Evolutionary conservation across 441 rosid species (phyloP), one percentile per base, ranked within the genome.

Genomic region (Arabidopsis hybrid): DNA sequence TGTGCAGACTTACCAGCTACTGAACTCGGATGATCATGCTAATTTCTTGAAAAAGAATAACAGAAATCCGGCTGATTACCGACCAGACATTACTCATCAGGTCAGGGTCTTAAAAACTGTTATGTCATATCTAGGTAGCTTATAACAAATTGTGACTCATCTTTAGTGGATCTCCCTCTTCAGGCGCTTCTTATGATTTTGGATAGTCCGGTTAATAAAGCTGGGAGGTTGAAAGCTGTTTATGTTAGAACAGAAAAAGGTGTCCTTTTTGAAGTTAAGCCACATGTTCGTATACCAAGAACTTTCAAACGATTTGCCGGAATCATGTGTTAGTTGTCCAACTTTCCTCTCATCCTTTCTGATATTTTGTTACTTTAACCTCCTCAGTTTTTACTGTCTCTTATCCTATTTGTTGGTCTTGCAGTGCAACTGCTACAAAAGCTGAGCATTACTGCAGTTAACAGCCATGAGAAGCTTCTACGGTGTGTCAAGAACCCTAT

Each of bases 51-150:
- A 73, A 56, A 89, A 83, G 67, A 87, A 88, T 38, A 80, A 87
- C 51, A 89, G 85, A 79, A 85, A 86, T 67, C 95, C 94, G 17
- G 89, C 86, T 53, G 89, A 91, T 69, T 91, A 86, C 81, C 73
- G 97, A 71, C 97, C 98, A 34, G 95, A 93, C 76, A 93, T 91
- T 51, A 72, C 80, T 70, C 90, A 88, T 74, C 93, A 92, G 97
- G 97, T 89, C 49, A 67, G 75, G 9, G 32, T 26, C n/a, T 72
- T 49, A 21, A 3, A 2, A 16, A 35, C 6, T 3, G 6, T 6
- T 0, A 34, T 38, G 55, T 43, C 11, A 13, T 32, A 1, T 35
- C 5, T 35, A 4, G 53, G 13, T 34, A 6, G 32, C n/a, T 18
- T 21, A 21, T 68, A 45, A 47, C 9, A 6, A 36, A 63, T 8